Evolutionary conservation across 1,284 basidiomycete species (phyloP), one percentile per base, ranked within the genome.

Genomic region (Ceratobasidium sp.): DNA sequence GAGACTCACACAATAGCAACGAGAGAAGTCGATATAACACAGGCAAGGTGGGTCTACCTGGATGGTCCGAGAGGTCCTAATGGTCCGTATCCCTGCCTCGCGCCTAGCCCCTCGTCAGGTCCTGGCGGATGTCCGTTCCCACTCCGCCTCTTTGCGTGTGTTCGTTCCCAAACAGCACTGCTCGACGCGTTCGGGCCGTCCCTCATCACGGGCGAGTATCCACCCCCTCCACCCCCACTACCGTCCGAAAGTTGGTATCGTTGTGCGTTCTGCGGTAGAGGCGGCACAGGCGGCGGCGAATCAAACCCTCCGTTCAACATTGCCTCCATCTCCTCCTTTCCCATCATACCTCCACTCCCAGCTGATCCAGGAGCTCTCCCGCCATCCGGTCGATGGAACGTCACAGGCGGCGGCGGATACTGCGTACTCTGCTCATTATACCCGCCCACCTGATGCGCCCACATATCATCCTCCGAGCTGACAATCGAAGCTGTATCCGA

Each of bases 261-360:
- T 38, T 86, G 80, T 9, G 63, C 55, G 32, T 35, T 63, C 35
- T 44, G 47, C 41, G 64, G 75, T 71, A 38, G 64, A 62, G 55
- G 76, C 72, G 46, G 73, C 35, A 66, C 47, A 75, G 59, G 75
- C 26, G 79, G 44, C 76, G 87, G 82, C 73, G 83, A 80, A 76
- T 95, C 93, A 80, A 95, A 97, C 3, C 95, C 95, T 66, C 84
- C 84, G 77, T 98, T 93, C n/a, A n/a, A n/a, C n/a, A n/a, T n/a
- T n/a, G 92, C 92, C 79, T 95, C 92, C 76, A 98, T 83, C 79
- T 96, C 93, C 32, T 89, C 86, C 75, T 85, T 87, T 47, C 87
- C 91, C 9, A 96, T 83, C 5, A 89, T 89, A 76, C 88, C 85
- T 9, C 87, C 91, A 32, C 84, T 84, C 18, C 84, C 83, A 23